Percentiles rank a stretch among this genome's conserved stretches.
Conservation (phyloP, 352 stramenopile species). For the Globisporangium emineosum region DNA sequence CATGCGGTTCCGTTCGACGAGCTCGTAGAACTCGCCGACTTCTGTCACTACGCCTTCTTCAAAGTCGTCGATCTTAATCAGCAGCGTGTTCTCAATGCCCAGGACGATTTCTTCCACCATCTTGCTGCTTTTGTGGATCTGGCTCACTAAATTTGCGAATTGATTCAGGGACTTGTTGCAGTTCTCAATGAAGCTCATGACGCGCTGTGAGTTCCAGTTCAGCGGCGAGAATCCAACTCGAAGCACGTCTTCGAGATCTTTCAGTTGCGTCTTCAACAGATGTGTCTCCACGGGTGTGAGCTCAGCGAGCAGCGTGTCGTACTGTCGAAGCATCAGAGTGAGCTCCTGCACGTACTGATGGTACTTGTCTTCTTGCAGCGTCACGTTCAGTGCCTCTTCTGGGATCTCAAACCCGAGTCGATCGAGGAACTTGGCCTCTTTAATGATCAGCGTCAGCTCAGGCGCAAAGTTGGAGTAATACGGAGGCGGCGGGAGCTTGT, state of each 20-base stretch:
- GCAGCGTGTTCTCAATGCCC: constrained; percentile 88
- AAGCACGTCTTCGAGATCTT: constrained; percentile 84
- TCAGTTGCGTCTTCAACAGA: constrained; percentile 87
- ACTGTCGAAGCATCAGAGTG: constrained; percentile 89
- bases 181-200: constrained; percentile 93
- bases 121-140: constrained; percentile 94
- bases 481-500: constrained; percentile 85
- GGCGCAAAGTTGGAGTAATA: constrained; percentile 94
- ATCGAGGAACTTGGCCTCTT: constrained; percentile 95
- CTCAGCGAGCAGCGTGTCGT: constrained; percentile 80
- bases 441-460: constrained; percentile 94
- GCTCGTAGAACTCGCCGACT: constrained; percentile 93
- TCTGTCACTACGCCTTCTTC: constrained; percentile 87
- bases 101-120: constrained; percentile 95
- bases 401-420: constrained; percentile 94
- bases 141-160: constrained; percentile 91
- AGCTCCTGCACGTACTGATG: constrained; percentile 92
- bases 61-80: constrained; percentile 93
- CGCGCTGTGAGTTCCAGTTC: constrained; percentile 97
- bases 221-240: constrained; percentile 91
- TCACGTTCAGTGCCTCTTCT: constrained; percentile 94
- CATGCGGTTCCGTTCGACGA: constrained; percentile 90
- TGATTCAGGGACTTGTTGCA: constrained; percentile 92
- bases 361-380: constrained; percentile 96
- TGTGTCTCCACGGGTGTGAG: constrained; percentile 90